Conservation (phyloP, 2,329 filamentous ascomycete species). For the Stenocarpella maydis region DNA sequence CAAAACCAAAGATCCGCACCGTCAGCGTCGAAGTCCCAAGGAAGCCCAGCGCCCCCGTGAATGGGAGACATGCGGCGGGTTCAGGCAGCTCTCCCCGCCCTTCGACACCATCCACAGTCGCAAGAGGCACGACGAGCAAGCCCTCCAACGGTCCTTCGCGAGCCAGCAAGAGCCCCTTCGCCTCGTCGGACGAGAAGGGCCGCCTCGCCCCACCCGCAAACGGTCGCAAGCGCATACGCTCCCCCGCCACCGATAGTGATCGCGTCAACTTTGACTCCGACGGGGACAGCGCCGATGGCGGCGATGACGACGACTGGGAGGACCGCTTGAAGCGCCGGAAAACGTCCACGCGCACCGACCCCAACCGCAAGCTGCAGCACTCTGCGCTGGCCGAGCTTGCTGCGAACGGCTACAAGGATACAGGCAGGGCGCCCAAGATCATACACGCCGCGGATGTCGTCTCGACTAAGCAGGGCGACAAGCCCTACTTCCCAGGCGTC, state of each 20-base stretch:
- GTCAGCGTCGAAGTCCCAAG: conserved; percentile 29
- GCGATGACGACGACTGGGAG: conserved; percentile 62
- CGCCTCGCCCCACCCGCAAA: conserved; percentile 29
- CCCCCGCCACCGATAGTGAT: conserved; percentile 53
- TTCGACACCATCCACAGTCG: conserved; percentile 4
- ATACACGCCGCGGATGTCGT: conserved; percentile 68
- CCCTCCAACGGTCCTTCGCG: conserved; percentile 15
- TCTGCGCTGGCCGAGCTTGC: conserved; percentile 40
- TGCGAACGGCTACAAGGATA: conserved; percentile 34
- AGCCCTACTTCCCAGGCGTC: conserved; percentile 55
- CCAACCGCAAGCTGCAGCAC: conserved; percentile 56
- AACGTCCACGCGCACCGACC: conserved; percentile 49
- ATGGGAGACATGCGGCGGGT: conserved; percentile 14
- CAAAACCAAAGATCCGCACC: conserved; percentile 33
- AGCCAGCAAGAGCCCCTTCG: conserved; percentile 33
- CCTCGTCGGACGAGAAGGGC: conserved; percentile 32
- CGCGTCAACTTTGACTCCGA: conserved; percentile 61
- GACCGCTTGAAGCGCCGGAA: conserved; percentile 58
- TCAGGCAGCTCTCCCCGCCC: conserved; percentile 27
- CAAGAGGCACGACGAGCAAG: conserved; percentile 21
- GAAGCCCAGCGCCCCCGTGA: conserved; percentile 31
- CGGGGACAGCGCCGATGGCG: conserved; percentile 58
- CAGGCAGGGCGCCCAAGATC: conserved; percentile 56
- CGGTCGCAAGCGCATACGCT: conserved; percentile 40
- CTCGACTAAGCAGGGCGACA: conserved; percentile 58